phyloP scores from a whole-genome alignment of 371 early-diverging fungal species.

The Rhizomucor pusillus region DNA sequence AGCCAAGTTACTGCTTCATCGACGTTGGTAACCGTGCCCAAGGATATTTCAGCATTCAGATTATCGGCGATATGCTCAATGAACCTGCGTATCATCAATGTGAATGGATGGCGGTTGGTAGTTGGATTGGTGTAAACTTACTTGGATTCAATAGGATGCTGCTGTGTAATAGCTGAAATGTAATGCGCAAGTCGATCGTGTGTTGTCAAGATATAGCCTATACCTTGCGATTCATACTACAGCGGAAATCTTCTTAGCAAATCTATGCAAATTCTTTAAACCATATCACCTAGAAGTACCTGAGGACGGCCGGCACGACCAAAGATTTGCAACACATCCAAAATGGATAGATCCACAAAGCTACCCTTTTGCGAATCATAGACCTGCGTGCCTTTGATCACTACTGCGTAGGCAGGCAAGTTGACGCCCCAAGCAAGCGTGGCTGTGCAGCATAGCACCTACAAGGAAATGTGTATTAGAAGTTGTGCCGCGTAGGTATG shows the following conservation, averaged over 20 bases:
- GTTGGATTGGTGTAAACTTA: slow-evolving; percentile 7
- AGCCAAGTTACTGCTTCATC: slow-evolving; percentile 97
- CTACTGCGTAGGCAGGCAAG: slow-evolving; percentile 98
- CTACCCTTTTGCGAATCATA: slow-evolving; percentile 94
- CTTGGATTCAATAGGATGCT: slow-evolving; percentile 96
- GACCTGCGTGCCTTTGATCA: slow-evolving; percentile 98
- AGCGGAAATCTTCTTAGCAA: background rate
- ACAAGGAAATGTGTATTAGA: slow-evolving; percentile 1
- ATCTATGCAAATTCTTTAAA: background rate
- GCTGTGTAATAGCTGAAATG: slow-evolving; percentile 92
- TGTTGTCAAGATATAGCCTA: slow-evolving; percentile 90
- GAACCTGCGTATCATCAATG: slow-evolving; percentile 52
- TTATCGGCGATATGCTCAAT: slow-evolving; percentile 87
- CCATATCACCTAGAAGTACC: slow-evolving; percentile 13
- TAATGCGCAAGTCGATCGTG: slow-evolving; percentile 93
- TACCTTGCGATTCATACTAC: slow-evolving; percentile 86
- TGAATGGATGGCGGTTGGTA: too few species aligned
- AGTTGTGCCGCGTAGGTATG: slow-evolving; percentile 1
- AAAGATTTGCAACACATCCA: slow-evolving; percentile 98
- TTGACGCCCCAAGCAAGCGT: slow-evolving; percentile 99
- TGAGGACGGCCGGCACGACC: slow-evolving; percentile 99
- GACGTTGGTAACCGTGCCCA: slow-evolving; percentile 92
- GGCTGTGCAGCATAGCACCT: slow-evolving; percentile 96
- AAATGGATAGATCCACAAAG: slow-evolving; percentile 89
- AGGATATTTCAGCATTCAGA: slow-evolving; percentile 95